These are phyloP conservation scores for Rhododendron williamsianum DNA, from an alignment of 148 eudicot genomes.

Conservation along the genomic window DNA sequence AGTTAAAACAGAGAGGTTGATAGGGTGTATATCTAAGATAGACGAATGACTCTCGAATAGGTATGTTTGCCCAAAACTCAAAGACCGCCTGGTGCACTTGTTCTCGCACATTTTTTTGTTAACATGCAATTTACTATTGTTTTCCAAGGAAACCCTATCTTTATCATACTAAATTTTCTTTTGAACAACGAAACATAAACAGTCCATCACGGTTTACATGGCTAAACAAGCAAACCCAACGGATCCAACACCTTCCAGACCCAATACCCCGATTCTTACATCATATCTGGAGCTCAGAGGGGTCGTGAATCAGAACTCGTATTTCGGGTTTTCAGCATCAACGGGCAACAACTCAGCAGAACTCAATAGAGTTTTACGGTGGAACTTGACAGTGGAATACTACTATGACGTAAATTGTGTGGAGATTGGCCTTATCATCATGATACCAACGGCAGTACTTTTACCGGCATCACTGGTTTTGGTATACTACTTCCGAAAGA, in stretches of 20 bases:
- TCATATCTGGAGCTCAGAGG: constrained; percentile 5
- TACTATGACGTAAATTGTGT: not conserved
- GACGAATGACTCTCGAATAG: too few relatives aligned
- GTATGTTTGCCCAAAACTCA: too few relatives aligned
- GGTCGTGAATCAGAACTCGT: constrained; percentile 39
- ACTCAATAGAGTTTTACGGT: constrained; percentile 65
- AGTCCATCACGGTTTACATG: too few relatives aligned
- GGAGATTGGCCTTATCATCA: constrained; percentile 14
- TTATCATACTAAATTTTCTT: too few relatives aligned
- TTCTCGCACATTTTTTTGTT: too few relatives aligned
- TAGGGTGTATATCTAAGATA: too few relatives aligned
- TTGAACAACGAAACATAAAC: too few relatives aligned
- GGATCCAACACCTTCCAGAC: constrained; percentile 29
- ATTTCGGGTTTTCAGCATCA: constrained; percentile 78
- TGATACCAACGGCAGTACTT: constrained; percentile 17
- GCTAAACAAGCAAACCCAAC: too few relatives aligned
- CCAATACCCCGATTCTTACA: constrained; percentile 46
- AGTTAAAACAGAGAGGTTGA: too few relatives aligned
- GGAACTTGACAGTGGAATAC: constrained; percentile 70
- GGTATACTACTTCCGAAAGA: constrained; percentile 16
- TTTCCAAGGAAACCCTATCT: too few relatives aligned
- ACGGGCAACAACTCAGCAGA: constrained; percentile 39
- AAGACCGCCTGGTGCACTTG: too few relatives aligned
- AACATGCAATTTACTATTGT: too few relatives aligned
- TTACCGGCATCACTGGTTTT: constrained; percentile 15